Base-by-base conservation (phyloP, 2,329 filamentous ascomycete genomes). In the Aaosphaeria pasadenensis region DNA sequence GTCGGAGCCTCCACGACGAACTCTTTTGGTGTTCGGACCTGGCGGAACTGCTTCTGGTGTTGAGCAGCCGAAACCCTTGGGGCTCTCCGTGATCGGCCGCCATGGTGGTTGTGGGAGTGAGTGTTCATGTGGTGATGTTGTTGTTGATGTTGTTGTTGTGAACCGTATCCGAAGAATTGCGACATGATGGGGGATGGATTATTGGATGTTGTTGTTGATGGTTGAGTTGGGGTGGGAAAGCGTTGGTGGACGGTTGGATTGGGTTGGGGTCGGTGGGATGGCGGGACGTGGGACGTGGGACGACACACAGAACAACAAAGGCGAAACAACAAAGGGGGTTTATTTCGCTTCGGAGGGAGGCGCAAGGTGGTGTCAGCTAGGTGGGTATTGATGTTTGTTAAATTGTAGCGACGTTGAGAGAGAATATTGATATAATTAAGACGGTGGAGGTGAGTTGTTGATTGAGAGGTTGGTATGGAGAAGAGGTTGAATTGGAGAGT, bases 41-140 rank as follows among this genome's bases (percentile, higher is more conserved):
- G 86, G 54, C 91, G 88, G 69, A 89, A 91, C 72, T 96, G 90
- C 71, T 91, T 88, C 67, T 95, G 89, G 74, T 92, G 90, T 67
- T 95, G 90, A 40, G 86, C 81, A 45, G 89, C 85, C 39, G 87
- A 86, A 61, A 94, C 79, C 62, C 91, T 84, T 51, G 91, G 88
- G 39, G 87, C 88, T 67, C 92, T 84, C 65, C 92, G 87, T 70
- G 88, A 91, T 64, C 92, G 89, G 63, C 89, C 87, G 64, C 84
- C 86, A 71, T 94, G 88, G 74, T 92, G 87, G 72, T 82, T 87
- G 76, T 94, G 88, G 55, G 85, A 80, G 33, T 36, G 33, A 36
- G 9, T n/a, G 76, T 78, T 48, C 78, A 74, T 77, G 72, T 63
- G 51, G 54, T 76, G 72, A 42, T 84, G 76, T 24, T 24, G 17